These are phyloP conservation scores for Aspergillus sp. DNA, from an alignment of 2,329 filamentous ascomycete species.

Conservation along the genomic window DNA sequence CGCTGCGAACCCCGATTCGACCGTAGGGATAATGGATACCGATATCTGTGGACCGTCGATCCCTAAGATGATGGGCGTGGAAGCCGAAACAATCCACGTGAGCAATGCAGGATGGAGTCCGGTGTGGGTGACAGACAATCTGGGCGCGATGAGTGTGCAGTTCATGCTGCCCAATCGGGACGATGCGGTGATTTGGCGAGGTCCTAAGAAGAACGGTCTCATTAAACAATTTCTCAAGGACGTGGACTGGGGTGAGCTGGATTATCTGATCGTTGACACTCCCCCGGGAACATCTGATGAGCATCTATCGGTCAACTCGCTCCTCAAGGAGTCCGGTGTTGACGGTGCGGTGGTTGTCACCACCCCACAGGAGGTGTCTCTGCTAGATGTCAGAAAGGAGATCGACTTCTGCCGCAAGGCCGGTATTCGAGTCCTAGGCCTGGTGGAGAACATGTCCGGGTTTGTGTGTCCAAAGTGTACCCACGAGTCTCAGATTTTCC, in stretches of 20 bases:
- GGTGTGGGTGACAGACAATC: constrained; percentile 90
- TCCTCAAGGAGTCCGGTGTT: constrained; percentile 84
- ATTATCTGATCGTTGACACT: constrained; percentile 90
- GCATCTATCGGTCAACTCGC: constrained; percentile 88
- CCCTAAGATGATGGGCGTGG: constrained; percentile 98
- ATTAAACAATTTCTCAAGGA: constrained; percentile 99
- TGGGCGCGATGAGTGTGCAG: constrained; percentile 95
- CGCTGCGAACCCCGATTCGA: constrained; percentile 70
- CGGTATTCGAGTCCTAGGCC: constrained; percentile 77
- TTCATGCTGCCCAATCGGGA: constrained; percentile 95
- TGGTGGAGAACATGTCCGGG: constrained; percentile 97
- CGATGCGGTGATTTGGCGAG: constrained; percentile 95
- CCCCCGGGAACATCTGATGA: constrained; percentile 94
- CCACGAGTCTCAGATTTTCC: constrained; percentile 77
- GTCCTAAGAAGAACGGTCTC: constrained; percentile 95
- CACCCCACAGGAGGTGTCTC: constrained; percentile 87
- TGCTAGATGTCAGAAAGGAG: constrained; percentile 93
- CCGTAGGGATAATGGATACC: constrained; percentile 94
- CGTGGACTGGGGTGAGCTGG: constrained; percentile 93
- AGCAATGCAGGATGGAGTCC: constrained; percentile 87
- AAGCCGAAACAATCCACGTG: constrained; percentile 87
- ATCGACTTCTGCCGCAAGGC: constrained; percentile 97
- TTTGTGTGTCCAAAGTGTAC: constrained; percentile 94
- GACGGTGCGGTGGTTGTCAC: constrained; percentile 91
- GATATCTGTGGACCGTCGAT: constrained; percentile 96